Conservation (phyloP, 176 grass and related monocot species). For the Phoenix dactylifera region DNA sequence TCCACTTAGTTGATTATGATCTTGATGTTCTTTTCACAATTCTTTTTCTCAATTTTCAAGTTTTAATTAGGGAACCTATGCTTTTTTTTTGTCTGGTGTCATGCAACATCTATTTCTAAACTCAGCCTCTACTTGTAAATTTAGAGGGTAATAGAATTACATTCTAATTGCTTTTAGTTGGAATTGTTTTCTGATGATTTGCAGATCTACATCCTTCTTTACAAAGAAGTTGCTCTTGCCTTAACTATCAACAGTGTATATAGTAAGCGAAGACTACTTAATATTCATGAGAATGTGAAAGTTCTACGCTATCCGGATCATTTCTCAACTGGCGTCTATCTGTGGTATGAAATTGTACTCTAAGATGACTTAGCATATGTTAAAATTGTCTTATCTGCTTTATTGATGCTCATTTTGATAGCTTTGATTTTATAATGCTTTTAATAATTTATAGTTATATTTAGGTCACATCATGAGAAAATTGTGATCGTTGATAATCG, state of each 20-base stretch:
- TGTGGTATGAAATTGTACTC: conserved; percentile 33
- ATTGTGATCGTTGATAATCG: conserved; percentile 80
- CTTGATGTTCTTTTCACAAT: too few relatives aligned
- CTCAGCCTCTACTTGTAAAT: too few relatives aligned
- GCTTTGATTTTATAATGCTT: not conserved
- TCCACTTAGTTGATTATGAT: too few relatives aligned
- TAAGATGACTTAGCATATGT: too few relatives aligned
- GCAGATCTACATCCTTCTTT: conserved; percentile 85
- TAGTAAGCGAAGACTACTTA: conserved; percentile 56
- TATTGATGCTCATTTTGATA: not conserved
- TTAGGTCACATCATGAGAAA: conserved; percentile 93
- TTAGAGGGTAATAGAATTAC: too few relatives aligned
- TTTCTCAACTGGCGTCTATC: conserved; percentile 71
- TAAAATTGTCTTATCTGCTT: not conserved
- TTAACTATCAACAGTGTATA: conserved; percentile 84
- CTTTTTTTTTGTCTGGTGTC: too few relatives aligned
- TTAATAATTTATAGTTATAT: conserved; percentile 7
- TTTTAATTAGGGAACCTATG: too few relatives aligned
- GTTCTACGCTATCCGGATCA: conserved; percentile 88
- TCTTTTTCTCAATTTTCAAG: too few relatives aligned
- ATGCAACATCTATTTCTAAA: too few relatives aligned
- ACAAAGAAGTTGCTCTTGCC: conserved; percentile 79
- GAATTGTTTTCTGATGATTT: conserved; percentile 8
- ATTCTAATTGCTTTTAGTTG: not conserved
- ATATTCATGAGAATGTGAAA: conserved; percentile 87